Conservation (phyloP, 495 filamentous ascomycete genomes). For the Collariella sp. region DNA sequence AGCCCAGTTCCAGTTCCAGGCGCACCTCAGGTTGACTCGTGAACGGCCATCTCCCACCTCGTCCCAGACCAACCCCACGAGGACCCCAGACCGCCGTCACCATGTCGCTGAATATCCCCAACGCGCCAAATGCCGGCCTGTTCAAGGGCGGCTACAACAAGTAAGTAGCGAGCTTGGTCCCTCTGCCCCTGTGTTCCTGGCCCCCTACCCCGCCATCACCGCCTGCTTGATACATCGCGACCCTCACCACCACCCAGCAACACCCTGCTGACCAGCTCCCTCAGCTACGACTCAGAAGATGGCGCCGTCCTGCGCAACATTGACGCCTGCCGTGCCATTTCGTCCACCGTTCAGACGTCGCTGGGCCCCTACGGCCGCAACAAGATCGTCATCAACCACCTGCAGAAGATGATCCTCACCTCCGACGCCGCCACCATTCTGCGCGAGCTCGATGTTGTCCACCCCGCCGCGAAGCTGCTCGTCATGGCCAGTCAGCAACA, state of each 20-base stretch:
- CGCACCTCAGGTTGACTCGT: background rate
- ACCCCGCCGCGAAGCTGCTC: slow-evolving; percentile 95
- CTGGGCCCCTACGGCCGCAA: slow-evolving; percentile 96
- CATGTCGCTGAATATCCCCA: slow-evolving; percentile 94
- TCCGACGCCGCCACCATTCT: slow-evolving; percentile 97
- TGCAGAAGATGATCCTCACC: slow-evolving; percentile 99
- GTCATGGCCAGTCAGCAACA: slow-evolving; percentile 99
- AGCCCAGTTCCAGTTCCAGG: too few species aligned
- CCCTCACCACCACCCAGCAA: background rate
- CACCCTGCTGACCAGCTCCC: slow-evolving; percentile 14
- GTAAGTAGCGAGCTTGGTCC: slow-evolving; percentile 44
- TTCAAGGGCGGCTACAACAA: slow-evolving; percentile 97
- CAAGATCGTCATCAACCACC: slow-evolving; percentile 99
- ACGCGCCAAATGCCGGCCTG: slow-evolving; percentile 81
- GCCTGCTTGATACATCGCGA: background rate
- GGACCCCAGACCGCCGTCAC: slow-evolving; percentile 17
- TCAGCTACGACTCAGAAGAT: slow-evolving; percentile 95
- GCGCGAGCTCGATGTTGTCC: slow-evolving; percentile 94
- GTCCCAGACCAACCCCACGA: slow-evolving; percentile 9
- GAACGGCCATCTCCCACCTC: background rate
- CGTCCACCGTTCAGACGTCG: slow-evolving; percentile 91
- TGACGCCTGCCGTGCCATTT: slow-evolving; percentile 94
- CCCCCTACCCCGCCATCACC: slow-evolving; percentile 9
- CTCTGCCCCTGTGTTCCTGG: background rate
- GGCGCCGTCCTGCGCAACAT: slow-evolving; percentile 97